These are phyloP conservation scores for Solanum piurae DNA, from an alignment of 257 asterid species.

Conservation along the genomic window DNA sequence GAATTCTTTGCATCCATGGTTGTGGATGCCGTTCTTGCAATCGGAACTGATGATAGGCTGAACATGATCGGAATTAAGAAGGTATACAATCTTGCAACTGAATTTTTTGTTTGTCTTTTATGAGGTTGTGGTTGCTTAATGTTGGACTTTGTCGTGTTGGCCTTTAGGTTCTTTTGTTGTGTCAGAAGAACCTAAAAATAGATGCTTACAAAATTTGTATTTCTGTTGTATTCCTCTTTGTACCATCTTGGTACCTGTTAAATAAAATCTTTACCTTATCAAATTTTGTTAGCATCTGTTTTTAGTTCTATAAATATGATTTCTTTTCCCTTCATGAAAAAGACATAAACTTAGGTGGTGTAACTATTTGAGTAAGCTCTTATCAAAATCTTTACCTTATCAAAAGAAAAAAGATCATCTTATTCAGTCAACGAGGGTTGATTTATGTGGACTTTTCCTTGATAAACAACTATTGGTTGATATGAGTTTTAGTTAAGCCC, in stretches of 20 bases:
- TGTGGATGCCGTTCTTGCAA: constrained; percentile 88
- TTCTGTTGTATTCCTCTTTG: background rate
- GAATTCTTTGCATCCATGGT: constrained; percentile 95
- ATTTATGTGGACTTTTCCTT: background rate
- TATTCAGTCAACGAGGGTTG: background rate
- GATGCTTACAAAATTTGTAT: background rate
- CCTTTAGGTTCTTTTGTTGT: background rate
- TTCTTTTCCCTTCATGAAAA: background rate
- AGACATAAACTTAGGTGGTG: background rate
- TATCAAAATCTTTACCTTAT: background rate
- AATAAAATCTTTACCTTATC: background rate
- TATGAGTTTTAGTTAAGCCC: background rate
- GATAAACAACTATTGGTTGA: background rate
- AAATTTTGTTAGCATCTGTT: background rate
- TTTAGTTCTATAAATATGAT: background rate
- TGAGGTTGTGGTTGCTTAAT: background rate
- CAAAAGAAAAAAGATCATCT: background rate
- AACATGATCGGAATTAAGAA: constrained; percentile 97
- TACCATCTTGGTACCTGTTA: background rate
- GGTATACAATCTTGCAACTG: constrained; percentile 21
- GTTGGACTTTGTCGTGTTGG: background rate
- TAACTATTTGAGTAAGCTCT: background rate
- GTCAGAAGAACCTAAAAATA: background rate
- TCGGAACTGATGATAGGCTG: constrained; percentile 81
- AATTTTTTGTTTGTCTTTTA: background rate